These are phyloP conservation scores for Actinomortierella ambigua DNA, from an alignment of 371 early-diverging fungal genomes.

Conservation along the genomic window DNA sequence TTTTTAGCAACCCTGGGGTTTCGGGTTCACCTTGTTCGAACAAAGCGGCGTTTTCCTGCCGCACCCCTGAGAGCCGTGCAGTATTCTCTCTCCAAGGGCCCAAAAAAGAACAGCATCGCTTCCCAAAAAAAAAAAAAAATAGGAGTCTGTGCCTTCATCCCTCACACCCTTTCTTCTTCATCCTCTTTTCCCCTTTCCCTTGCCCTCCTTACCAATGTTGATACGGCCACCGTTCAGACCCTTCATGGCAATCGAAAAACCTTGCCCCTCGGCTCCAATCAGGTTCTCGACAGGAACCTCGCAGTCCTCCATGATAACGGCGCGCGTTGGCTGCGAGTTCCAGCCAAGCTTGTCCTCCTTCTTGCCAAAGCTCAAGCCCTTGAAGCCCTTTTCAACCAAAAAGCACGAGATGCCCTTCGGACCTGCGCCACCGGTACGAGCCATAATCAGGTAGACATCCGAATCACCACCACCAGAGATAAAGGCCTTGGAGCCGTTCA, in stretches of 20 bases:
- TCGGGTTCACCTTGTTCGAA: too few relatives aligned
- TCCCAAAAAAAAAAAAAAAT: not conserved
- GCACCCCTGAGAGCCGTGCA: too few relatives aligned
- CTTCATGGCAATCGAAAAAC: slow-evolving; percentile 70
- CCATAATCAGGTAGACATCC: slow-evolving; percentile 69
- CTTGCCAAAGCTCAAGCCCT: slow-evolving; percentile 67
- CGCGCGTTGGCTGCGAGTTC: slow-evolving; percentile 64
- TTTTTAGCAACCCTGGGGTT: too few relatives aligned
- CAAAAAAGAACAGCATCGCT: too few relatives aligned
- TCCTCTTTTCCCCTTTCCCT: too few relatives aligned
- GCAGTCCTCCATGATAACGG: slow-evolving; percentile 64
- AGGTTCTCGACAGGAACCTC: slow-evolving; percentile 57
- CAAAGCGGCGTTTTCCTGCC: too few relatives aligned
- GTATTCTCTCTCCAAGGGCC: too few relatives aligned
- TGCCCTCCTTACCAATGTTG: slow-evolving; percentile 56
- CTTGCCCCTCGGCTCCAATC: slow-evolving; percentile 62
- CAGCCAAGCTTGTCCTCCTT: slow-evolving; percentile 71
- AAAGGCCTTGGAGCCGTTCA: slow-evolving; percentile 83
- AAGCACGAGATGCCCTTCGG: slow-evolving; percentile 64
- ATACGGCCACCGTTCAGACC: slow-evolving; percentile 68
- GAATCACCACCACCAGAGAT: slow-evolving; percentile 66
- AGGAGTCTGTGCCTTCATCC: too few relatives aligned
- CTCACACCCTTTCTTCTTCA: too few relatives aligned
- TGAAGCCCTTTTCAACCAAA: slow-evolving; percentile 61
- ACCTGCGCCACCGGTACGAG: slow-evolving; percentile 67